A percentile compares a stretch with the other conserved stretches of the same genome.
These are phyloP conservation scores for Pseudovirgaria hyperparasitica DNA, from an alignment of 2,329 filamentous ascomycete species.

Conservation along the genomic window DNA sequence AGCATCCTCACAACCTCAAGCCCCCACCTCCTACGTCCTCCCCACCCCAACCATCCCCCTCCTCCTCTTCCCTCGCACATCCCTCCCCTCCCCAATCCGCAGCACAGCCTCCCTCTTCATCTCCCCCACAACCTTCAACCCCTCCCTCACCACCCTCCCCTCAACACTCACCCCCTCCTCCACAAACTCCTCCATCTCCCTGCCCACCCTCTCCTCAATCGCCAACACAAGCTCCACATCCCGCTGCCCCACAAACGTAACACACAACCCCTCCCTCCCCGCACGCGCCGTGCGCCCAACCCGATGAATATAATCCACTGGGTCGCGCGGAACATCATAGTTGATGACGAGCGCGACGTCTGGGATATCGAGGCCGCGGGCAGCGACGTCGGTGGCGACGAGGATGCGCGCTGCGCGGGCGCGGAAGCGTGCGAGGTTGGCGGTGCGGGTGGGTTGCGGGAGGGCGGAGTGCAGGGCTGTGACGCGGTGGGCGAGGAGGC, in stretches of 20 bases:
- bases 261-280: constrained; percentile 65
- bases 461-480: constrained; percentile 84
- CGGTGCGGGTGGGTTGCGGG: constrained; percentile 69
- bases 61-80: constrained; percentile 73
- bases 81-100: constrained; percentile 82
- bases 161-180: constrained; percentile 95
- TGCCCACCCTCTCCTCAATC: constrained; percentile 73
- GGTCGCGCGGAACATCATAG: constrained; percentile 90
- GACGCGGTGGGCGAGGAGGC: constrained; percentile 75
- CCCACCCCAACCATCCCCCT: constrained; percentile 26
- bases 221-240: constrained; percentile 85
- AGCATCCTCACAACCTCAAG: background rate
- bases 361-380: constrained; percentile 88
- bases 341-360: constrained; percentile 85
- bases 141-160: constrained; percentile 70
- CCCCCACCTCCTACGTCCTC: constrained; percentile 4
- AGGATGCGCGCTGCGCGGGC: constrained; percentile 79
- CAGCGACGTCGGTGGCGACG: constrained; percentile 89
- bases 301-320: constrained; percentile 94
- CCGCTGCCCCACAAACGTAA: constrained; percentile 84
- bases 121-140: constrained; percentile 81
- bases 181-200: constrained; percentile 67
- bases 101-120: constrained; percentile 87
- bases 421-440: constrained; percentile 84
- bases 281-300: constrained; percentile 93